These are phyloP conservation scores for Exserohilum rostratum DNA, from an alignment of 2,329 filamentous ascomycete species.

Conservation along the genomic window DNA sequence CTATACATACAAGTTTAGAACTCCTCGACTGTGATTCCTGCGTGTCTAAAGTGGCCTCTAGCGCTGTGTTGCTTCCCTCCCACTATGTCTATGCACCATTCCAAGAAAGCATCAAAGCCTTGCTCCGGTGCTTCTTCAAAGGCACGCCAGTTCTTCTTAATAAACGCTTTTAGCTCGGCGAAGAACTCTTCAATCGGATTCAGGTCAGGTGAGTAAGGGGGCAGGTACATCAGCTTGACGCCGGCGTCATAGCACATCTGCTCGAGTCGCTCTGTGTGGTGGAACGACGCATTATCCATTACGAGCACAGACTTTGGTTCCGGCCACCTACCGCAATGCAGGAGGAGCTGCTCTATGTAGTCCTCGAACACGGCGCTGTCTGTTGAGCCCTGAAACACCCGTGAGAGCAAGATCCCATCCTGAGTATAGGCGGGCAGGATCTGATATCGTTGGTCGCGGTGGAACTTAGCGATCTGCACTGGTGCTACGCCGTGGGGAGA, in stretches of 20 bases:
- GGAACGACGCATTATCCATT: conserved; percentile 19
- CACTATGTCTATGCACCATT: conserved; percentile 36
- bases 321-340: conserved; percentile 12
- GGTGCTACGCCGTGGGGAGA: conserved; percentile 26
- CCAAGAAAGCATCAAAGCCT: conserved; percentile 32
- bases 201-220: conserved; percentile 47
- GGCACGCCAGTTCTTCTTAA: conserved; percentile 31
- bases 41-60: conserved; percentile 36
- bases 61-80: conserved; percentile 29
- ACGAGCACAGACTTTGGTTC: conserved; percentile 14
- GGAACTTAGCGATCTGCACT: conserved; percentile 27
- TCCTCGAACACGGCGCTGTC: conserved; percentile 19
- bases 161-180: conserved; percentile 44
- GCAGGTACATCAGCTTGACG: conserved; percentile 42
- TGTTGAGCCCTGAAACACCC: conserved; percentile 8
- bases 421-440: conserved; percentile 7
- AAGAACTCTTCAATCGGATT: conserved; percentile 51
- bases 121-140: conserved; percentile 19
- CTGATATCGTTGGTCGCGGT: conserved; percentile 12
- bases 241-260: conserved; percentile 35
- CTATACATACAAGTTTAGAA: neutral
- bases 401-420: neutral
- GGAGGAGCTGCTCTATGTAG: conserved; percentile 19
- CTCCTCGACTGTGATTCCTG: conserved; percentile 17
- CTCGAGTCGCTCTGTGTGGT: conserved; percentile 10